Base-by-base conservation (phyloP, 768 basidiomycete species). In the Dendrothele bispora region DNA sequence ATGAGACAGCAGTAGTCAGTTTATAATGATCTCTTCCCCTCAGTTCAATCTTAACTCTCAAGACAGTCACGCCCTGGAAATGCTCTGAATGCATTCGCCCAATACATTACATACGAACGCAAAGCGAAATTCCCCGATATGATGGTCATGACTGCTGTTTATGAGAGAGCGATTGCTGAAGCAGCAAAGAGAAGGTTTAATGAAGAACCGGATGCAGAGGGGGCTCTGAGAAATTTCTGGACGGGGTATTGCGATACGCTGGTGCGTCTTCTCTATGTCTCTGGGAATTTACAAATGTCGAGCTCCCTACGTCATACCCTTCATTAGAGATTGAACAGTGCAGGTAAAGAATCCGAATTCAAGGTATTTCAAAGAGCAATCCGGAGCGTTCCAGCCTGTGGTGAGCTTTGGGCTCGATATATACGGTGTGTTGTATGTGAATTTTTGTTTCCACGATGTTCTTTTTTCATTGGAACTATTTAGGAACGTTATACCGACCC, bases 401-500 rank as follows among this genome's bases (percentile, higher is more conserved):
- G 91, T 17, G 86, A 88, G 56, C 68, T 90, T 14, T 89, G 87
- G 85, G 83, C 88, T 5, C 74, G 82, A 34, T 89, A 88, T 61
- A 81, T 93, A 11, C 82, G 87, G 30, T 78, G 79, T 53, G 57
- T 88, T 65, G 91, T 88, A 46, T 52, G 77, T 58, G 20, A 12
- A 17, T 45, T 43, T 20, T 27, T 26, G 4, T 7, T 15, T 39
- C 24, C 40, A 14, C 20, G 37, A 17, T 45, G 24, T 20, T 18
- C 36, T 17, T 38, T 26, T 41, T 43, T 53, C 22, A 53, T 32
- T 21, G 32, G 12, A 32, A 22, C 12, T 20, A 12, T 21, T n/a
- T 46, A 80, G 75, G 79, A 84, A 64, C 69, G 74, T 20, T 52
- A 60, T 18, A 65, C 58, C n/a, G 63, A 61, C 24, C 62, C 64